These are phyloP conservation scores for Penicillium bialowiezense DNA, from an alignment of 495 filamentous ascomycete species.

Conservation along the genomic window DNA sequence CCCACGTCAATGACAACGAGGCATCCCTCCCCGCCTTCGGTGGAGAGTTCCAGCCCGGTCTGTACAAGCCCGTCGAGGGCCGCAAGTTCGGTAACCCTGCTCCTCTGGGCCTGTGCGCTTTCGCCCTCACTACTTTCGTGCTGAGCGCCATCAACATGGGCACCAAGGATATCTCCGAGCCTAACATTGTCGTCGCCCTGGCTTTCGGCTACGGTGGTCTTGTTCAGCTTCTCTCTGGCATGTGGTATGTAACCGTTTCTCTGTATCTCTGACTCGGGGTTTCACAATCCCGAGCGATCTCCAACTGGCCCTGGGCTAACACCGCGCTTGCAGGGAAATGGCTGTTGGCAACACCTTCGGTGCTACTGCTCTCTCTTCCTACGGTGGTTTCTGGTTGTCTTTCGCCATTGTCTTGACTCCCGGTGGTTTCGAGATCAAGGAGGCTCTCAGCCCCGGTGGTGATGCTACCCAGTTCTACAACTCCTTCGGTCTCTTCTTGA, in stretches of 20 bases:
- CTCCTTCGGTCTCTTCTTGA: conserved; percentile 81
- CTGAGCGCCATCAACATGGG: conserved; percentile 81
- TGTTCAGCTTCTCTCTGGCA: conserved; percentile 89
- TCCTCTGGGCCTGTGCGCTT: conserved; percentile 81
- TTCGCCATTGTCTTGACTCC: conserved; percentile 88
- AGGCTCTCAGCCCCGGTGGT: conserved; percentile 12
- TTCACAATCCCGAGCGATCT: not conserved
- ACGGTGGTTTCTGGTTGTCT: conserved; percentile 96
- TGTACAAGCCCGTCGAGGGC: conserved; percentile 69
- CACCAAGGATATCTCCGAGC: conserved; percentile 54
- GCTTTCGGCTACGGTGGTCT: conserved; percentile 85
- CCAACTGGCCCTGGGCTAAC: not conserved
- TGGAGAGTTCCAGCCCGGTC: conserved; percentile 94
- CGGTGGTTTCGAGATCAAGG: conserved; percentile 61
- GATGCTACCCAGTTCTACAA: conserved; percentile 49
- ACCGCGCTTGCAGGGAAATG: conserved; percentile 73
- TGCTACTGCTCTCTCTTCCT: conserved; percentile 94
- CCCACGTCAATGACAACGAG: conserved; percentile 62
- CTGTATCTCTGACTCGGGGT: not conserved
- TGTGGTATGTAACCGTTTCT: conserved; percentile 72
- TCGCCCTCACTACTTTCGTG: conserved; percentile 95
- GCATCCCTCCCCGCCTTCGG: conserved; percentile 78
- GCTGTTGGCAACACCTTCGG: conserved; percentile 96
- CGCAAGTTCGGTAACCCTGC: conserved; percentile 89
- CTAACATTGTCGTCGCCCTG: conserved; percentile 67